Base-by-base conservation (phyloP, 2,329 filamentous ascomycete genomes). In the Rhinocladiella mackenziei region DNA sequence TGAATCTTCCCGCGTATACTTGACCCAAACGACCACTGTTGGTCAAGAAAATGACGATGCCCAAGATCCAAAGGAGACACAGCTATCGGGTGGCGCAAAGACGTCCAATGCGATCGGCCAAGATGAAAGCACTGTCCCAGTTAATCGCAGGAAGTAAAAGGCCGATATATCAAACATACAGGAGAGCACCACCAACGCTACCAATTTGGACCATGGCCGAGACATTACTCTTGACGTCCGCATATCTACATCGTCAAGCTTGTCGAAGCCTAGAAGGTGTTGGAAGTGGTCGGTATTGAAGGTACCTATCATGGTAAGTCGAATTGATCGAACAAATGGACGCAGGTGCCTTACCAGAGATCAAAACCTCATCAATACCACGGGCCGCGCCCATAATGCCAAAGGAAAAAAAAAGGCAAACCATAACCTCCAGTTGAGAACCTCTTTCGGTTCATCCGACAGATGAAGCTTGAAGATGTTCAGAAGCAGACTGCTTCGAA, bases 1-100 rank as follows among this genome's bases (percentile, higher is more conserved):
- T 62, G 41, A 70, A 66, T n/a, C 68, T 60, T 23, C 67, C 66
- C 5, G 67, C 67, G 45, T 70, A 68, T 7, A 71, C 60, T 17
- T 64, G 63, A 7, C 65, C 65, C 5, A 71, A 56, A 20, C 55
- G 57, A 17, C 63, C 64, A 31, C 50, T 48, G 6, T 62, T 51
- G 5, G 60, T 62, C 25, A 66, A 56, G 45, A 62, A 62, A 33
- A 68, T 57, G 6, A 64, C 45, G 2, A 60, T 55, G 9, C 55
- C 55, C 7, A 56, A 23, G 15, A 57, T 51, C 55, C 55, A 57
- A 7, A 56, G 33, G 11, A 46, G 14, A 26, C 53, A 56, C 20
- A 49, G 40, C 14, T 47, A 41, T 15, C 43, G 45, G n/a, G 43
- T 51, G 22, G 55, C 53, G 49, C 48, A 53, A 8, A 53, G 42